phyloP scores from a whole-genome alignment of 2,329 filamentous ascomycete species.

The Juglanconis oblonga region DNA sequence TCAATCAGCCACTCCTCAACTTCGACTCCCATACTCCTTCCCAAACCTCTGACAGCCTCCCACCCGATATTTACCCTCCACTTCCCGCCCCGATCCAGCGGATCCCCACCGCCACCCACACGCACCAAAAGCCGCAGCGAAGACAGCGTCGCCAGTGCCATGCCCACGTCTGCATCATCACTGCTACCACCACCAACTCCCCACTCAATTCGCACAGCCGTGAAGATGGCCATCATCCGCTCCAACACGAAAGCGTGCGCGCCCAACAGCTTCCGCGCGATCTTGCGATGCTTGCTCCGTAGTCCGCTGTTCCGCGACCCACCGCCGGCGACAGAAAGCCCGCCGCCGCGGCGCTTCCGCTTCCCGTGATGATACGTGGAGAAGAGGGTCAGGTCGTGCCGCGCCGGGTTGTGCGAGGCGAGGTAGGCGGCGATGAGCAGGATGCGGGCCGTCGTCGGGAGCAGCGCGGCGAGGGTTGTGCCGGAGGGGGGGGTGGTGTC shows the following conservation, averaged over 20 bases:
- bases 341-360: constrained; percentile 45
- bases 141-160: constrained; percentile 69
- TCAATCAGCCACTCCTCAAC: constrained; percentile 74
- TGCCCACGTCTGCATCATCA: constrained; percentile 55
- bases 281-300: constrained; percentile 62
- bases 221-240: constrained; percentile 74
- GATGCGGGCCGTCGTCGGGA: constrained; percentile 72
- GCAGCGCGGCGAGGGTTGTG: constrained; percentile 50
- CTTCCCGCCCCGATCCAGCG: constrained; percentile 65
- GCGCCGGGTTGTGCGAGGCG: constrained; percentile 73
- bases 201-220: constrained; percentile 61
- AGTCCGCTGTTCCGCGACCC: constrained; percentile 27
- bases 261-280: constrained; percentile 72
- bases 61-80: constrained; percentile 79
- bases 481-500: not conserved
- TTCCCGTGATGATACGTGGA: constrained; percentile 63
- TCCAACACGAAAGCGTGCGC: constrained; percentile 76
- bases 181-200: constrained; percentile 27
- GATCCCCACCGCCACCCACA: constrained; percentile 60
- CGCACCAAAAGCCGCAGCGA: constrained; percentile 67
- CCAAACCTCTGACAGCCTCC: constrained; percentile 70
- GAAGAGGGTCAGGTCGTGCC: constrained; percentile 73
- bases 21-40: constrained; percentile 72
- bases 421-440: constrained; percentile 77
- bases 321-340: constrained; percentile 34